Percentiles rank a stretch among this genome's conserved stretches.
Conservation (phyloP, 352 stramenopile species). For the Phytophthora pisi region DNA sequence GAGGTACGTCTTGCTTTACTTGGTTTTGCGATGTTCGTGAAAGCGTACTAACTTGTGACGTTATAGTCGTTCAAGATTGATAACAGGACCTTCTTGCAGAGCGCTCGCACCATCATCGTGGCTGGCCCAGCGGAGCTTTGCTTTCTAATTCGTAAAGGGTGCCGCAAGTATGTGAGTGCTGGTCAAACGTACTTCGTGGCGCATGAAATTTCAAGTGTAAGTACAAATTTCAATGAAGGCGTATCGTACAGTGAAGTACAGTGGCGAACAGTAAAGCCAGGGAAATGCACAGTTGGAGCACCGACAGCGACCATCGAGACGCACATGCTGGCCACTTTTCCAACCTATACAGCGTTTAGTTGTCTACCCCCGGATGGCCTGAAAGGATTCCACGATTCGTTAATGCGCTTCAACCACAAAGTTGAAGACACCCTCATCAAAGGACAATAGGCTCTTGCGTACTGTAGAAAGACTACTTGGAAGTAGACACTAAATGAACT, state of each 20-base stretch:
- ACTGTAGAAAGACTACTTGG: too few relatives aligned
- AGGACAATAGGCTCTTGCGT: too few relatives aligned
- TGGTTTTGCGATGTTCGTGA: not conserved
- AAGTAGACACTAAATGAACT: too few relatives aligned
- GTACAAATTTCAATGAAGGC: not conserved
- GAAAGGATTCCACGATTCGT: constrained; percentile 13
- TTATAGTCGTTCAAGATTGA: constrained; percentile 24
- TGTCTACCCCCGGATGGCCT: constrained; percentile 17
- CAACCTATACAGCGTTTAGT: constrained; percentile 12
- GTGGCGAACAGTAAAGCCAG: constrained; percentile 12
- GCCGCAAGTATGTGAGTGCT: constrained; percentile 15
- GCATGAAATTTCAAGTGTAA: constrained; percentile 15
- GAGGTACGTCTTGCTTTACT: constrained; percentile 12
- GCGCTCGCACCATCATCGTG: constrained; percentile 10
- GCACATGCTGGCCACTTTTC: constrained; percentile 25
- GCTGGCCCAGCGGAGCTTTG: constrained; percentile 8
- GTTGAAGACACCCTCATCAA: constrained; percentile 26
- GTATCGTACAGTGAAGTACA: constrained; percentile 27
- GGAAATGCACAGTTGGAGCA: not conserved
- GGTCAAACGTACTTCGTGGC: constrained; percentile 20
- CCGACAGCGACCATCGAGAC: constrained; percentile 22
- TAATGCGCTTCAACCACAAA: constrained; percentile 25
- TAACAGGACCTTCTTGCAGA: constrained; percentile 15
- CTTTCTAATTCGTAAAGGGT: constrained; percentile 25
- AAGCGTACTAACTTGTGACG: not conserved